Evolutionary conservation across 768 basidiomycete genomes (phyloP).

Genomic region (Daedaleopsis sinensis): DNA sequence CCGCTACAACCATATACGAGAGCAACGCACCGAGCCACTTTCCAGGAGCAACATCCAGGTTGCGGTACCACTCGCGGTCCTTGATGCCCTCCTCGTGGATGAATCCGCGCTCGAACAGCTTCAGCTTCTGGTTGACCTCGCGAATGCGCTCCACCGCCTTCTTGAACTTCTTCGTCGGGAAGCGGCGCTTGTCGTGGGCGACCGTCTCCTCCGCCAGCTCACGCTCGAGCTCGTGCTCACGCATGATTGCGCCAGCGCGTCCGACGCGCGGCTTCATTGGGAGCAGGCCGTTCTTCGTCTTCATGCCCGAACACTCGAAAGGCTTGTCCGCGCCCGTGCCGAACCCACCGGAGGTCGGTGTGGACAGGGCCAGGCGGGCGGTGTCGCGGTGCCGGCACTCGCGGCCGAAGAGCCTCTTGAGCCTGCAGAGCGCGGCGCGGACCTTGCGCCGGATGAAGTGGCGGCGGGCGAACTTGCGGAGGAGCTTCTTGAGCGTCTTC

Average conservation of each 20-base stretch:
- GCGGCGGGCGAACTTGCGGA: constrained; percentile 16
- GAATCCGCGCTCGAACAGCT: constrained; percentile 77
- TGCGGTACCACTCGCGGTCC: constrained; percentile 84
- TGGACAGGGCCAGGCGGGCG: not conserved
- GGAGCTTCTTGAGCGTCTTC: constrained; percentile 27
- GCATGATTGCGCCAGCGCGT: constrained; percentile 27
- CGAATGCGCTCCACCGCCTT: constrained; percentile 53
- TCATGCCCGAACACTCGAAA: constrained; percentile 17
- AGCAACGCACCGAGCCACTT: constrained; percentile 69
- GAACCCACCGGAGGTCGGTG: not conserved
- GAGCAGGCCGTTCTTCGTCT: constrained; percentile 8
- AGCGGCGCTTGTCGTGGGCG: constrained; percentile 1
- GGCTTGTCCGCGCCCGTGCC: not conserved
- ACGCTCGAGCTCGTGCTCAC: constrained; percentile 23
- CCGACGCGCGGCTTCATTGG: constrained; percentile 30
- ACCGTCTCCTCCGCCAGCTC: not conserved
- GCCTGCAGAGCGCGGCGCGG: constrained; percentile 36
- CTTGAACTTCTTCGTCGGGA: constrained; percentile 44
- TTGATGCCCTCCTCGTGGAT: constrained; percentile 77
- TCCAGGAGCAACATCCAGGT: constrained; percentile 86
- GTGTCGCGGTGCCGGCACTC: constrained; percentile 28
- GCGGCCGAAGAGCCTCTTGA: constrained; percentile 45
- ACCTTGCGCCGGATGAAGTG: constrained; percentile 32
- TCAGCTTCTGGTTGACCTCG: constrained; percentile 62
- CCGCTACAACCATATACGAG: not conserved